Evolutionary conservation across 1,139 yeast genomes (phyloP), one percentile per base, ranked within the genome.

Genomic region (Sugiyamaella japonica): DNA sequence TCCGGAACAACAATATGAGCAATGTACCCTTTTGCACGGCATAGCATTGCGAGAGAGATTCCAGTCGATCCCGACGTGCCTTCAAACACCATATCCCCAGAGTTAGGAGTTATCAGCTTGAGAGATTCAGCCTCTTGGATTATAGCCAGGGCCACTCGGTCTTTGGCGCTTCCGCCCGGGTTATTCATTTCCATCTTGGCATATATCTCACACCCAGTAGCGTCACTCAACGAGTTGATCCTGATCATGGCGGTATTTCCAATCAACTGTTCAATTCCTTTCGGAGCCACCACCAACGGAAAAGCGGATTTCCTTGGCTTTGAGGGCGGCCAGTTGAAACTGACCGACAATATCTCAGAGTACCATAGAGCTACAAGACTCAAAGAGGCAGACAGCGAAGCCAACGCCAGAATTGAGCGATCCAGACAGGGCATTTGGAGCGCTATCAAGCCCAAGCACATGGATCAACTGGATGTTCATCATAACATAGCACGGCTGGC

Each of bases 31-130:
- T 88, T 71, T 0, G 97, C 88, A 62, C 90, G 83, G 59, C 96
- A 88, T 23, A 93, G 78, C 72, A 89, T 81, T 1, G 98, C 97
- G 61, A 93, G 80, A 1, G 97, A 88, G 28, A 93, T 93, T 7
- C 99, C 99, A 0, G 99, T 93, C 0, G 97, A 89, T 0, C 98
- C 98, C 9, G 95, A 85, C 0, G 98, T 93, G 2, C 99, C 99
- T 73, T 93, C 99, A 68, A 85, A 90, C 3, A 89, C 82, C 16
- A 84, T 78, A 66, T 88, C 90, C 1, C 81, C 83, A 52, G 74
- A 64, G 54, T 82, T 68, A 0, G 90, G 91, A 7, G 73, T 69
- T 42, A 91, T 69, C 12, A 75, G 68, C 0, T 93, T 95, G 43
- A 66, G 60, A 10, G 61, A 54, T 69, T 89, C 97, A 54, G 88